Base-by-base conservation (phyloP, 2,329 filamentous ascomycete genomes). In the Claviceps quebecensis region DNA sequence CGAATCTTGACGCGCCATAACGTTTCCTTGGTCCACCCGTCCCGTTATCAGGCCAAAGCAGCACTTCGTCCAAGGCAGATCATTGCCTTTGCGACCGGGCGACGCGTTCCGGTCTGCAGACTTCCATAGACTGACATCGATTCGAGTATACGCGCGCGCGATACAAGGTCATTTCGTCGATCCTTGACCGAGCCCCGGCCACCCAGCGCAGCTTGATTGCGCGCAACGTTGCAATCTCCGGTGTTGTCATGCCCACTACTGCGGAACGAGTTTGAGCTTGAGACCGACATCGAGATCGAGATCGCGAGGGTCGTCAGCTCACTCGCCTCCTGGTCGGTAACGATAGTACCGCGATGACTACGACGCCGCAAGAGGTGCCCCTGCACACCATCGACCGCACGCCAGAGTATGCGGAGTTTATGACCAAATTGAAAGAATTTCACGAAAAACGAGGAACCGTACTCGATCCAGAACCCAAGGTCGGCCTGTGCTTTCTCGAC, bases 401-500 rank as follows among this genome's bases (percentile, higher is more conserved):
- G 2, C 70, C 77, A 48, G 87, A 93, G 68, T 88, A 88, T 67
- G 78, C 84, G 52, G 81, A 86, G 44, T 94, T 95, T 65, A 85
- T 94, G 62, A 73, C 77, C 58, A 81, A 83, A 61, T 71, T 94
- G 52, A 76, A 74, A 48, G 79, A 74, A 46, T 94, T 87, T 63
- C 87, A 94, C 67, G 75, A 83, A 59, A 80, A 87, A 66, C 80
- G 88, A 69, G 87, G 87, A 51, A 94, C 87, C 7, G 70, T 74
- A 52, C 81, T 95, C 58, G 88, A 94, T 55, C 75, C 83, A 34
- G 84, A 90, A 64, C 88, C 88, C 49, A 89, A 87, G 69, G 81
- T 94, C 59, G 87, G 86, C 54, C 77, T 78, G 58, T 82, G 82
- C 54, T 81, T 84, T 56, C 77, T 95, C 55, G 86, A 95, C 61